phyloP scores from a whole-genome alignment of 2,329 filamentous ascomycete genomes.

The Lizonia empirigonia region DNA sequence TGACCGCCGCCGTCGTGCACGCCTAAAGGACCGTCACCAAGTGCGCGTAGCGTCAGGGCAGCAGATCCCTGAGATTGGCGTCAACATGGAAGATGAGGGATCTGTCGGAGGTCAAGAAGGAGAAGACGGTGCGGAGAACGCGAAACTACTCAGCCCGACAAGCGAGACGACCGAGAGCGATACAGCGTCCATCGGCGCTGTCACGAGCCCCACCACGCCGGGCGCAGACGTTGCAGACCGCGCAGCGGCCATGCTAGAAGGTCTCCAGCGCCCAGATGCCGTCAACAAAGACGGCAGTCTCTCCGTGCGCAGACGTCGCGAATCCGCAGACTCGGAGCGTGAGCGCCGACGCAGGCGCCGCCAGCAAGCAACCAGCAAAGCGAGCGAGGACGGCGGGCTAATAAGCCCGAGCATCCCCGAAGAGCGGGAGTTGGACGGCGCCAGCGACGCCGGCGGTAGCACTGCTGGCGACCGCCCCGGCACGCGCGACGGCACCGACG shows the following conservation, averaged over 20 bases:
- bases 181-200: conserved; percentile 22
- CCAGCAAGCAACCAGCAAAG: conserved; percentile 38
- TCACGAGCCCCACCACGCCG: conserved; percentile 41
- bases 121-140: conserved; percentile 48
- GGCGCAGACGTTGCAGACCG: conserved; percentile 77
- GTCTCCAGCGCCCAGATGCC: conserved; percentile 69
- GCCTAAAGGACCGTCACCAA: conserved; percentile 89
- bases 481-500: conserved; percentile 17
- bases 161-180: conserved; percentile 40
- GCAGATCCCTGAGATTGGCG: conserved; percentile 76
- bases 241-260: conserved; percentile 81
- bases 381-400: conserved; percentile 40
- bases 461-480: conserved; percentile 8
- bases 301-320: conserved; percentile 67
- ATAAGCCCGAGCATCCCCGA: conserved; percentile 45
- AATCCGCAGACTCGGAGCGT: conserved; percentile 81
- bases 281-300: conserved; percentile 56
- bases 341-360: conserved; percentile 68
- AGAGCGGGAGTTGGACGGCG: conserved; percentile 26
- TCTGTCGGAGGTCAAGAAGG: conserved; percentile 8
- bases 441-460: conserved; percentile 13
- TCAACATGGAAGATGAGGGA: conserved; percentile 57
- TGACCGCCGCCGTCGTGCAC: conserved; percentile 82
- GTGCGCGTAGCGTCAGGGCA: conserved; percentile 89
- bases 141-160: conserved; percentile 60